phyloP scores from a whole-genome alignment of 164 flowering plant species.

The Malania oleifera region DNA sequence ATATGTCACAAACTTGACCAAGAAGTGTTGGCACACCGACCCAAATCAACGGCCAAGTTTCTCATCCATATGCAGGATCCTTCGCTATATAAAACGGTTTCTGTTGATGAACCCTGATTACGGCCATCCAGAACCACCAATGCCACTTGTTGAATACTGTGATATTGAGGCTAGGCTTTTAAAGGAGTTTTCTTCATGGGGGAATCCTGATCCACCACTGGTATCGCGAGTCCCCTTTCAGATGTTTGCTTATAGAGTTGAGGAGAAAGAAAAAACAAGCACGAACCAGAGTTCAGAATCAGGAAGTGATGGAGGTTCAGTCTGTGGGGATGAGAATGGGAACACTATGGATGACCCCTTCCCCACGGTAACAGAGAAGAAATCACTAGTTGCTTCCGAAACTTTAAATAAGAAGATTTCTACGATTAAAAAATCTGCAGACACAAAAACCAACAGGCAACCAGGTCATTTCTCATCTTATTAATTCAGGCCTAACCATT shows the following conservation, averaged over 20 bases:
- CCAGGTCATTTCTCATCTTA: slow-evolving; percentile 41
- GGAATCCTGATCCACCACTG: slow-evolving; percentile 16
- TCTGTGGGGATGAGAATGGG: slow-evolving; percentile 42
- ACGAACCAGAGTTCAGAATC: slow-evolving; percentile 12
- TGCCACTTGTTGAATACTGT: slow-evolving; percentile 52
- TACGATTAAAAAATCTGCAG: slow-evolving; percentile 34
- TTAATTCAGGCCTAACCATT: no score
- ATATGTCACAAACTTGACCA: slow-evolving; percentile 59
- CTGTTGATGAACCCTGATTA: slow-evolving; percentile 60
- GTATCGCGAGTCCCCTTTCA: slow-evolving; percentile 76
- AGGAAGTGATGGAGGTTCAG: slow-evolving; percentile 27
- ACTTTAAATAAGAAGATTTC: no score
- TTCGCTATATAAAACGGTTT: slow-evolving; percentile 67
- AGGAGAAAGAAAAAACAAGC: slow-evolving; percentile 52
- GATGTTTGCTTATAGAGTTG: slow-evolving; percentile 63
- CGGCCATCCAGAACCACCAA: slow-evolving; percentile 40
- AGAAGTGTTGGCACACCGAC: slow-evolving; percentile 79
- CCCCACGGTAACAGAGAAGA: slow-evolving; percentile 28
- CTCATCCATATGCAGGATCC: slow-evolving; percentile 69
- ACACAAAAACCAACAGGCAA: slow-evolving; percentile 29
- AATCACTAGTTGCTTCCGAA: slow-evolving; percentile 6
- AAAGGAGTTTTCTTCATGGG: slow-evolving; percentile 34
- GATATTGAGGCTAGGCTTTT: slow-evolving; percentile 53
- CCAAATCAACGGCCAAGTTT: slow-evolving; percentile 70
- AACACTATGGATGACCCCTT: slow-evolving; percentile 36